phyloP scores from a whole-genome alignment of 2,329 filamentous ascomycete species.

The Gremmenia infestans region DNA sequence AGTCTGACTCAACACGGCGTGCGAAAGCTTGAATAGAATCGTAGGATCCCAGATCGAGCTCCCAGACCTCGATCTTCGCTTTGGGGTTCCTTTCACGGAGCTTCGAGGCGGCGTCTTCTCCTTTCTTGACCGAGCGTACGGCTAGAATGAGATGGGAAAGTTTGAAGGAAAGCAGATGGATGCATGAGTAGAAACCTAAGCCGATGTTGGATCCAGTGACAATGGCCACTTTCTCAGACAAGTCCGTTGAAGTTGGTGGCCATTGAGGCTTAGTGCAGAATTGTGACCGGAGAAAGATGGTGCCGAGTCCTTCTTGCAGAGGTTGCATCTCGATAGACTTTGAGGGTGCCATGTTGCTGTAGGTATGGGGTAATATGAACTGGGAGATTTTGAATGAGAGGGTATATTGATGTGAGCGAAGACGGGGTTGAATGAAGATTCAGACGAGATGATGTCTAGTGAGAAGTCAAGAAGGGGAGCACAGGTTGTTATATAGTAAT shows the following conservation, averaged over 20 bases:
- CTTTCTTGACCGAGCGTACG: constrained; percentile 40
- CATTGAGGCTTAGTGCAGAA: constrained; percentile 5
- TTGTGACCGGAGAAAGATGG: constrained; percentile 7
- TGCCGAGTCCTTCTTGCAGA: too few relatives aligned
- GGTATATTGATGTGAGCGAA: too few relatives aligned
- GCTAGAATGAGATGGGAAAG: constrained; percentile 43
- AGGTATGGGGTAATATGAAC: too few relatives aligned
- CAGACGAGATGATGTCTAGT: too few relatives aligned
- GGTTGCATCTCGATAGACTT: too few relatives aligned
- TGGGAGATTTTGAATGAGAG: too few relatives aligned
- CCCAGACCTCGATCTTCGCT: constrained; percentile 43
- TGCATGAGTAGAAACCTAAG: constrained; percentile 39
- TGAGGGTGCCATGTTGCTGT: too few relatives aligned
- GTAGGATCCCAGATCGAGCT: constrained; percentile 44
- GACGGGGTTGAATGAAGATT: too few relatives aligned
- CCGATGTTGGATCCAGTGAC: constrained; percentile 46
- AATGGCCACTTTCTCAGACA: constrained; percentile 39
- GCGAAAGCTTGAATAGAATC: constrained; percentile 41
- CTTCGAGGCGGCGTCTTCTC: constrained; percentile 36
- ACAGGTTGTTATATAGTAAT: too few relatives aligned
- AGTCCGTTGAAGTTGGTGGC: constrained; percentile 7
- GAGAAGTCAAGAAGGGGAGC: too few relatives aligned
- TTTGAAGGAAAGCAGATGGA: constrained; percentile 36
- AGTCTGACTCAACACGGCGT: constrained; percentile 27
- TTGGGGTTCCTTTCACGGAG: constrained; percentile 31